Percentiles rank a stretch among this genome's conserved stretches.
Conservation (phyloP, 1,139 yeast species). For the Kodamaea anthophila region DNA sequence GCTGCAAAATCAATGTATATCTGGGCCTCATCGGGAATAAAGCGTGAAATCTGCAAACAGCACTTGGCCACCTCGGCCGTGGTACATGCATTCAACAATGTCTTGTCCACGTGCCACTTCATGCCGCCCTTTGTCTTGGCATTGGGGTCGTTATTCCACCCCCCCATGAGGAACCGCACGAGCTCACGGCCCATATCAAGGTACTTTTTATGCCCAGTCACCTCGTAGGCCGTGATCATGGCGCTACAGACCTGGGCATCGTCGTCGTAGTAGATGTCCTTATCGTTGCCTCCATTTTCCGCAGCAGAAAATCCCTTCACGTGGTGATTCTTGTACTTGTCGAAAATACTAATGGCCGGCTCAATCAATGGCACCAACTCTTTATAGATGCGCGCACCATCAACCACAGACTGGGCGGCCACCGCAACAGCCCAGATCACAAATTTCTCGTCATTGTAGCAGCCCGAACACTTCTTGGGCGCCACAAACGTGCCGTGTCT, state of each 20-base stretch:
- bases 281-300: constrained; percentile 48
- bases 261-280: constrained; percentile 68
- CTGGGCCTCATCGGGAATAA: constrained; percentile 41
- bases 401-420: constrained; percentile 56
- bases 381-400: constrained; percentile 52
- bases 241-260: constrained; percentile 73
- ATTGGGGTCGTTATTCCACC: constrained; percentile 47
- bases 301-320: constrained; percentile 55
- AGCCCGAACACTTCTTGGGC: constrained; percentile 39
- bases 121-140: constrained; percentile 52
- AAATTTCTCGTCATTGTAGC: constrained; percentile 50
- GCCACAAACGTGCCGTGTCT: constrained; percentile 38
- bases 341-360: constrained; percentile 47
- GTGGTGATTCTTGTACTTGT: constrained; percentile 47
- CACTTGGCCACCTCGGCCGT: constrained; percentile 70
- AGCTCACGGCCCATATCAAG: constrained; percentile 55
- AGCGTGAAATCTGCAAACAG: constrained; percentile 52
- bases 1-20: constrained; percentile 48
- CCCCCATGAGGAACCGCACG: constrained; percentile 60
- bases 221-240: constrained; percentile 62
- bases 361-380: constrained; percentile 53
- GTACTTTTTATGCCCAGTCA: constrained; percentile 49
- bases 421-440: constrained; percentile 68
- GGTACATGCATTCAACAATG: constrained; percentile 60
- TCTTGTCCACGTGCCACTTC: constrained; percentile 59